Conservation (phyloP, 192 early-diverging fungal species). For the Thamnidium elegans region DNA sequence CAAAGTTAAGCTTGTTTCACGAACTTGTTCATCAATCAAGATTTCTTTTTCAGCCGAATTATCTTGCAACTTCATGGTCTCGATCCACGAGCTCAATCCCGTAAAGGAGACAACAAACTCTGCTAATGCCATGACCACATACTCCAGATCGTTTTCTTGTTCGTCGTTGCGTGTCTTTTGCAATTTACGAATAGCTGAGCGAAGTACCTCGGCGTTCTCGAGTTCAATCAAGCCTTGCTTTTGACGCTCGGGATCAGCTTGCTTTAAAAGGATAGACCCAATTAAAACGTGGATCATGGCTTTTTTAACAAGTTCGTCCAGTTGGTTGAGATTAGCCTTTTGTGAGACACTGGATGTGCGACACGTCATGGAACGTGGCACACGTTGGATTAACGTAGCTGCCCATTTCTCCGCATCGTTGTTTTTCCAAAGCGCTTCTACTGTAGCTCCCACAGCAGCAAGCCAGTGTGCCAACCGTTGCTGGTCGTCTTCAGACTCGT, state of each 20-base stretch:
- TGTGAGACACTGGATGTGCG: neutral
- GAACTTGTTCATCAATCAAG: conserved; percentile 5
- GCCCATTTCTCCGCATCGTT: conserved; percentile 3
- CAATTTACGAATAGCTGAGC: neutral
- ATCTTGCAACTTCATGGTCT: conserved; percentile 2
- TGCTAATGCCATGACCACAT: conserved; percentile 11
- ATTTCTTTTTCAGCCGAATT: neutral
- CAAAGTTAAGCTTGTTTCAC: neutral
- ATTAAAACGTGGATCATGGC: conserved; percentile 7
- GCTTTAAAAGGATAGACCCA: conserved; percentile 4
- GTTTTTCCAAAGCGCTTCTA: conserved; percentile 29
- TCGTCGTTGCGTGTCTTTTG: neutral
- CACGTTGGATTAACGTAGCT: neutral
- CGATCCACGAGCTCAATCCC: conserved; percentile 25
- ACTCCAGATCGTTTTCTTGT: conserved; percentile 9
- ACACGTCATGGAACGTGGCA: conserved; percentile 1
- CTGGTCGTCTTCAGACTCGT: neutral
- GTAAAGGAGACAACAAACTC: conserved; percentile 27
- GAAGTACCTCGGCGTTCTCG: conserved; percentile 1
- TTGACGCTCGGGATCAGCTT: neutral
- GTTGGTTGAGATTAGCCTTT: conserved; percentile 1
- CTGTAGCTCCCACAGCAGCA: conserved; percentile 20
- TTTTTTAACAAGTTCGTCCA: conserved; percentile 5
- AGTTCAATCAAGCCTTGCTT: conserved; percentile 15
- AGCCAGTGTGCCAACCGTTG: conserved; percentile 18